Base-by-base conservation (phyloP, 495 filamentous ascomycete species). In the Chaetomium tenue region DNA sequence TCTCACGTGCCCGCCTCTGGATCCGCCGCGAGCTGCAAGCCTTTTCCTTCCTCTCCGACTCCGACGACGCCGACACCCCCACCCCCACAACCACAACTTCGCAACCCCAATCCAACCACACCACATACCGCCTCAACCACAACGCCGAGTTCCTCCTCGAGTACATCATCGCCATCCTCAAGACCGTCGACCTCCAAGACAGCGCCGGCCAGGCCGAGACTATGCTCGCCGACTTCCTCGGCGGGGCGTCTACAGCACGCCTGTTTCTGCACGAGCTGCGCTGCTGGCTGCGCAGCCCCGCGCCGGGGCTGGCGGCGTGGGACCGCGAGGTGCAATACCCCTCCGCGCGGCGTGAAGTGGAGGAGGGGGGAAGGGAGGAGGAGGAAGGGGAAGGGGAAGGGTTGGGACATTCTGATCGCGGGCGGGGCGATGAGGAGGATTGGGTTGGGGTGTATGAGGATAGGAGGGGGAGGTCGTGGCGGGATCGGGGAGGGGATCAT, bases 61-160 rank as follows among this genome's bases (percentile, higher is more conserved):
- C 16, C n/a, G 46, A 63, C 68, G 56, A 69, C 44, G 2, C 23
- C 25, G 48, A 16, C 51, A 26, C 25, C 18, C 25, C 25, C 22
- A 25, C 28, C 42, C 78, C 80, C 61, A 64, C 68, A 40, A 61
- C 28, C 28, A 30, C 28, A 30, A 30, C 28, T 6, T 30, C 28
- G 3, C 28, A 30, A 30, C 6, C 28, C 28, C 28, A 30, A 30
- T 30, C 30, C 57, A 66, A 54, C 63, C 65, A 60, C 71, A 89
- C 88, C 66, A 94, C 93, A 7, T 16, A 66, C 51, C 65, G 63
- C 54, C 82, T 85, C 46, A 80, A 86, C 50, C 82, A 88, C 67
- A 95, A 93, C 73, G 87, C 90, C 15, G 93, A 96, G 70, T 98
- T 96, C 63, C 72, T 98, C 26, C 85, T 97, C 23, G 91, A 94